phyloP scores from a whole-genome alignment of 345 rosid species.

The Populus davidiana region DNA sequence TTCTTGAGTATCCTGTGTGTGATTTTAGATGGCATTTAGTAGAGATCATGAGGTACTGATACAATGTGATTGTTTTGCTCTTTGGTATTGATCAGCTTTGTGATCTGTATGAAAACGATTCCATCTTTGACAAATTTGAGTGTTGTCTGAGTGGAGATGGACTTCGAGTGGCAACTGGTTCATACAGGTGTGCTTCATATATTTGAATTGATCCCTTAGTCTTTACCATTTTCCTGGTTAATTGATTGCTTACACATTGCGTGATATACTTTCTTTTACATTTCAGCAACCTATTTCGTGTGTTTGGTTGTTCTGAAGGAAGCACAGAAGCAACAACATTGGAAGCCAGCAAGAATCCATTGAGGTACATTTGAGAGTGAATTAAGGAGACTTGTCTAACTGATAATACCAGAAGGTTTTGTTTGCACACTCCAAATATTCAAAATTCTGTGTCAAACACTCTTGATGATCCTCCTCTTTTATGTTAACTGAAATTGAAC shows the following conservation, averaged over 20 bases:
- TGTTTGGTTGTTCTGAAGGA: constrained; percentile 58
- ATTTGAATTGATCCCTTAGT: constrained; percentile 1
- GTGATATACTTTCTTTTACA: constrained; percentile 1
- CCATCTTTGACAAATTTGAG: constrained; percentile 63
- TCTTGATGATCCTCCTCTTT: neutral
- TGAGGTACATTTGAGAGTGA: constrained; percentile 40
- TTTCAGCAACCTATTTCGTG: constrained; percentile 65
- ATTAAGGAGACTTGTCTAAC: neutral
- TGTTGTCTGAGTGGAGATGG: constrained; percentile 65
- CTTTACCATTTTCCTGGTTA: neutral
- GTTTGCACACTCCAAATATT: neutral
- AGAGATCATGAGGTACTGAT: neutral
- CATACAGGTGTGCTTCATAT: constrained; percentile 51
- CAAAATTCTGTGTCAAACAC: neutral
- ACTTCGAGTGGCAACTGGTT: constrained; percentile 62
- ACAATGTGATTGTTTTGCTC: constrained; percentile 2
- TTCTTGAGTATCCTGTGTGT: constrained; percentile 3
- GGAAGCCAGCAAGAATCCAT: constrained; percentile 70
- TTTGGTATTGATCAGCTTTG: constrained; percentile 46
- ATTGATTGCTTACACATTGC: neutral
- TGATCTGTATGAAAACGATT: constrained; percentile 67
- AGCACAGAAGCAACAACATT: constrained; percentile 50
- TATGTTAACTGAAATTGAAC: neutral
- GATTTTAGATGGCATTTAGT: constrained; percentile 1
- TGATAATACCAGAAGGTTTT: neutral